Conservation (phyloP, 305 asterid species). For the Fraxinus latifolia region DNA sequence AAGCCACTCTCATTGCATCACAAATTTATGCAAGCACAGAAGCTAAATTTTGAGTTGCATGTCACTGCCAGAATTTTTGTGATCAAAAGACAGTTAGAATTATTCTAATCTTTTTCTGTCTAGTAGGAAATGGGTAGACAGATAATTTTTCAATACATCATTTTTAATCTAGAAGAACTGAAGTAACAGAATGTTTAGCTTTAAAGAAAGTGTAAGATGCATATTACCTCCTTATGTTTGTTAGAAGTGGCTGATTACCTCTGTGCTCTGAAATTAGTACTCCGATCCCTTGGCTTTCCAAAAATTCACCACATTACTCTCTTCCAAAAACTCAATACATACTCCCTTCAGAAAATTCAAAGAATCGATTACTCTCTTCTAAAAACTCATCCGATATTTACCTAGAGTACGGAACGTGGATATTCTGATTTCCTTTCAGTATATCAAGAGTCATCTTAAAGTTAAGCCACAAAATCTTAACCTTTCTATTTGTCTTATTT, state of each 20-base stretch:
- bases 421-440: not conserved
- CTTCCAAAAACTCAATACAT: not conserved
- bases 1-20: not conserved
- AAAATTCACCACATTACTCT: not conserved
- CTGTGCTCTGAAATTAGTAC: not conserved
- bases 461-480: not conserved
- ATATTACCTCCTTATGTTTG: not conserved
- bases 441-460: not conserved
- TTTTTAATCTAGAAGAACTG: not conserved
- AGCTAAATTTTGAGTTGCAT: not conserved
- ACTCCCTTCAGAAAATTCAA: not conserved
- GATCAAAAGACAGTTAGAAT: not conserved
- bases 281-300: not conserved
- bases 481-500: not conserved
- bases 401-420: not conserved
- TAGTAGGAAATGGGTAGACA: not conserved
- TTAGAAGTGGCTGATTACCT: not conserved
- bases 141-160: not conserved
- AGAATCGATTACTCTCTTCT: not conserved
- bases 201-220: not conserved
- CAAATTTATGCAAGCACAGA: not conserved
- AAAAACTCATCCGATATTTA: not conserved
- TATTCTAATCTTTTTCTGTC: not conserved
- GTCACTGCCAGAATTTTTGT: not conserved
- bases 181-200: not conserved